phyloP scores from a whole-genome alignment of 306 rosid genomes.

The Prunus mongolica region DNA sequence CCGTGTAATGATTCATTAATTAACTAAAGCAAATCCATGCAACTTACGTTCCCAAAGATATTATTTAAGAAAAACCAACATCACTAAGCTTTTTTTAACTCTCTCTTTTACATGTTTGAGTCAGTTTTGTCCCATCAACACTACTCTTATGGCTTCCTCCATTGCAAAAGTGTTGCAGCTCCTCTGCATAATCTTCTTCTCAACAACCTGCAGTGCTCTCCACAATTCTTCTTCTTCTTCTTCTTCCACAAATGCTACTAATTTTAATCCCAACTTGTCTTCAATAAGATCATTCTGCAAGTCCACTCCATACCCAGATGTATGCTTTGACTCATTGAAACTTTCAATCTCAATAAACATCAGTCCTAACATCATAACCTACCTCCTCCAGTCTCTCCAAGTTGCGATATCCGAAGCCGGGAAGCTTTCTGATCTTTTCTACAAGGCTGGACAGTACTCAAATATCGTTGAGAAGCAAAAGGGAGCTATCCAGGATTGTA shows the following conservation, averaged over 20 bases:
- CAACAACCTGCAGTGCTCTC: constrained; percentile 7
- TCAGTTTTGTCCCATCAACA: neutral
- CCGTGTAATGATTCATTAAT: neutral
- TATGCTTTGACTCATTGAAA: constrained; percentile 57
- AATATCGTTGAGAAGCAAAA: constrained; percentile 58
- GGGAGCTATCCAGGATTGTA: constrained; percentile 66
- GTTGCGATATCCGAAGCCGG: constrained; percentile 51
- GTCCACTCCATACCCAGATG: constrained; percentile 51
- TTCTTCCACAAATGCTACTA: constrained; percentile 21
- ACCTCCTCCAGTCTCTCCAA: constrained; percentile 59
- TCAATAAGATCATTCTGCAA: constrained; percentile 54
- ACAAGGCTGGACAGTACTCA: constrained; percentile 25
- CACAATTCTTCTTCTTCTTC: constrained; percentile 21
- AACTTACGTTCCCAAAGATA: constrained; percentile 19
- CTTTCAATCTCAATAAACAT: constrained; percentile 58
- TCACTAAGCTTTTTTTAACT: neutral
- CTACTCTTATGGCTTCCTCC: constrained; percentile 45
- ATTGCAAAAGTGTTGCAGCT: constrained; percentile 31
- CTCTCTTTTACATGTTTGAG: neutral
- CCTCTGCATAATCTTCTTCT: constrained; percentile 26
- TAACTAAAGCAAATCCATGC: constrained; percentile 15
- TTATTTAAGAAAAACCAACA: constrained; percentile 16
- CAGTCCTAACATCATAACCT: constrained; percentile 50
- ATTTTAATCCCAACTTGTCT: constrained; percentile 29
- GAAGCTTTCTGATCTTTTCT: constrained; percentile 51